Evolutionary conservation across 306 rosid species (phyloP).

Genomic region (Purshia tridentata): DNA sequence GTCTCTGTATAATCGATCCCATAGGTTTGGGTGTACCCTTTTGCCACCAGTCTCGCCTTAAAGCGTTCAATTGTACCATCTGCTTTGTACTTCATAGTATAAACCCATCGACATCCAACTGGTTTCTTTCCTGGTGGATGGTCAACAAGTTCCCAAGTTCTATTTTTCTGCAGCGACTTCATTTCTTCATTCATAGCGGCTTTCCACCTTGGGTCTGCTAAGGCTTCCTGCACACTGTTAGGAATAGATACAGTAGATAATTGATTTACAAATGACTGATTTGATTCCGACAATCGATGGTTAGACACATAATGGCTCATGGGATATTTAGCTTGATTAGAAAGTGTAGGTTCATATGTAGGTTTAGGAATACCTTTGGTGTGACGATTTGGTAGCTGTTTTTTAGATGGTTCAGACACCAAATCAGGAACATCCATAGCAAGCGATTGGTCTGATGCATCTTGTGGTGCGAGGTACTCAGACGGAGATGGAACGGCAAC

Average conservation of each 20-base stretch:
- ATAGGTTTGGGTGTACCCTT: neutral
- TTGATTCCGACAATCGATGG: neutral
- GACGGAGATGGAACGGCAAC: no score
- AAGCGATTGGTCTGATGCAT: neutral
- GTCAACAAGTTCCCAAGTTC: neutral
- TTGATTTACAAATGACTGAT: neutral
- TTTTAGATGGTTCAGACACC: no score
- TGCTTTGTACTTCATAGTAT: neutral
- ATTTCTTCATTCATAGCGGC: neutral
- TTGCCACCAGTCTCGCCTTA: neutral
- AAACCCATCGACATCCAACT: neutral
- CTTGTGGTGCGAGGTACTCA: no score
- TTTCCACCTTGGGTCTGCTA: neutral
- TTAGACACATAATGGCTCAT: neutral
- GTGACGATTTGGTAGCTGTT: neutral
- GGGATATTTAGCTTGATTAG: neutral
- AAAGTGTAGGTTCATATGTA: neutral
- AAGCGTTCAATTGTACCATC: neutral
- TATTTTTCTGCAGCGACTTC: neutral
- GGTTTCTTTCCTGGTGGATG: neutral
- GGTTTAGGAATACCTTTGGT: constrained; percentile 8
- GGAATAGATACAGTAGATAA: neutral
- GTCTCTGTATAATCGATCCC: neutral
- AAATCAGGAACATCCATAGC: neutral
- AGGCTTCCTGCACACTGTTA: neutral